Conservation (phyloP, 768 basidiomycete species). For the Calocera viscosa region DNA sequence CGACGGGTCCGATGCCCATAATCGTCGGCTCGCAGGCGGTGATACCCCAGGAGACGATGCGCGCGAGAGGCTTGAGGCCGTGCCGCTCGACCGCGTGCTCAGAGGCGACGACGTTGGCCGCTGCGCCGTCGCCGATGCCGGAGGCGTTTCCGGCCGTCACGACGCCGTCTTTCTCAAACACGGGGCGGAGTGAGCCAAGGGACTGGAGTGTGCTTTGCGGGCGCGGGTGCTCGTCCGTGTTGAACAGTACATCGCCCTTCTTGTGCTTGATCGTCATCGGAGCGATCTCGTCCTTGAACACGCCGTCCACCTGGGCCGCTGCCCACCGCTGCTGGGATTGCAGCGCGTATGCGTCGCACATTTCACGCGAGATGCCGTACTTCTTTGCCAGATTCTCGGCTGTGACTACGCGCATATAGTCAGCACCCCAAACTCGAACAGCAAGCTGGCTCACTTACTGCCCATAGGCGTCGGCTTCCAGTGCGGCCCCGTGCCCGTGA, state of each 20-base stretch:
- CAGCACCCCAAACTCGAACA: not conserved
- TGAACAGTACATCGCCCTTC: slow-evolving; percentile 11
- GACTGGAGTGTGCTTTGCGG: slow-evolving; percentile 25
- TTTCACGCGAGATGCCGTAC: slow-evolving; percentile 29
- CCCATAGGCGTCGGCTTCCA: slow-evolving; percentile 26
- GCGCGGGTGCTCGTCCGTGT: slow-evolving; percentile 30
- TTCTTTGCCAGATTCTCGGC: slow-evolving; percentile 33
- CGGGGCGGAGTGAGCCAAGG: slow-evolving; percentile 25
- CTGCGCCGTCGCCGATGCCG: slow-evolving; percentile 32
- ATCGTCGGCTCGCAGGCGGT: slow-evolving; percentile 30
- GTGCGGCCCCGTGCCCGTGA: slow-evolving; percentile 19
- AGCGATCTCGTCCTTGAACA: slow-evolving; percentile 16
- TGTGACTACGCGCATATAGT: slow-evolving; percentile 20
- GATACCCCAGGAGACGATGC: slow-evolving; percentile 29
- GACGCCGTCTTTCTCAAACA: slow-evolving; percentile 28
- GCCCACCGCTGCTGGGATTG: slow-evolving; percentile 29
- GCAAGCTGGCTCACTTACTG: slow-evolving; percentile 16
- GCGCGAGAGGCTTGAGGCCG: slow-evolving; percentile 28
- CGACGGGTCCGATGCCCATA: slow-evolving; percentile 33
- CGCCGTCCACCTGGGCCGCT: slow-evolving; percentile 12
- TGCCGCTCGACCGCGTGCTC: slow-evolving; percentile 25
- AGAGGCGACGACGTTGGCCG: slow-evolving; percentile 31
- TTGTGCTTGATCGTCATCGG: slow-evolving; percentile 13
- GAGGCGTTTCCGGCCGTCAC: slow-evolving; percentile 31
- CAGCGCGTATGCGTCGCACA: slow-evolving; percentile 30